phyloP scores from a whole-genome alignment of 768 basidiomycete genomes.

The Cystobasidium tubakii region DNA sequence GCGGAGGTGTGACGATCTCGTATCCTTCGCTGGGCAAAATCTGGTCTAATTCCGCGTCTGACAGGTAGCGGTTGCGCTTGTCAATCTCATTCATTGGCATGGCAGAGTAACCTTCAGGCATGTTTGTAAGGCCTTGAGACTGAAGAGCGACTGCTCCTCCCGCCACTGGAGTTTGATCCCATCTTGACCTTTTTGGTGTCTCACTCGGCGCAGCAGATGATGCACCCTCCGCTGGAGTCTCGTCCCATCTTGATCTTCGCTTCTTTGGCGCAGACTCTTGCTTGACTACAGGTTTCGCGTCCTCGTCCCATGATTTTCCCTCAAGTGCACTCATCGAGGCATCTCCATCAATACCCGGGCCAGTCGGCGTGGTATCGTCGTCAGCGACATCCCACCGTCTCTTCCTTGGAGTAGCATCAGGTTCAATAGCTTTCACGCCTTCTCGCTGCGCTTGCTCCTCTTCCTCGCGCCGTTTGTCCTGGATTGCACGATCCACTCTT shows the following conservation, averaged over 20 bases:
- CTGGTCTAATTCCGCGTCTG: conserved; percentile 90
- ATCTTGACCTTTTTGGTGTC: conserved; percentile 82
- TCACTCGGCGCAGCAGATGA: conserved; percentile 54
- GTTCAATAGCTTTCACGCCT: conserved; percentile 51
- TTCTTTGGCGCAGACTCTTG: conserved; percentile 68
- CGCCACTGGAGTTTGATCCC: conserved; percentile 87
- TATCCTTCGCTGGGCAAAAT: conserved; percentile 83
- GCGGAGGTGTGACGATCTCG: conserved; percentile 83
- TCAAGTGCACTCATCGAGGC: conserved; percentile 53
- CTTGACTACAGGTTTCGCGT: conserved; percentile 59
- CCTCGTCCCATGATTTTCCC: conserved; percentile 55
- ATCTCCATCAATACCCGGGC: conserved; percentile 63
- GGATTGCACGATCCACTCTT: conserved; percentile 61
- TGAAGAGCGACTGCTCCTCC: conserved; percentile 54
- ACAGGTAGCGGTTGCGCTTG: conserved; percentile 90
- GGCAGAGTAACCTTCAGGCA: conserved; percentile 44
- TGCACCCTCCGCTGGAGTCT: conserved; percentile 62
- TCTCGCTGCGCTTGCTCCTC: conserved; percentile 76
- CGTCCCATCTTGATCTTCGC: conserved; percentile 92
- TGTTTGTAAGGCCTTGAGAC: conserved; percentile 23
- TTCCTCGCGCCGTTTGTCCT: conserved; percentile 76
- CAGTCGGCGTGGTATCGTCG: conserved; percentile 17
- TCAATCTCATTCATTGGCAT: conserved; percentile 62
- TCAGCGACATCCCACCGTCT: conserved; percentile 69
- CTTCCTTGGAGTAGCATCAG: conserved; percentile 64